Conservation (phyloP, 306 rosid genomes). For the Abrus pulchellus region DNA sequence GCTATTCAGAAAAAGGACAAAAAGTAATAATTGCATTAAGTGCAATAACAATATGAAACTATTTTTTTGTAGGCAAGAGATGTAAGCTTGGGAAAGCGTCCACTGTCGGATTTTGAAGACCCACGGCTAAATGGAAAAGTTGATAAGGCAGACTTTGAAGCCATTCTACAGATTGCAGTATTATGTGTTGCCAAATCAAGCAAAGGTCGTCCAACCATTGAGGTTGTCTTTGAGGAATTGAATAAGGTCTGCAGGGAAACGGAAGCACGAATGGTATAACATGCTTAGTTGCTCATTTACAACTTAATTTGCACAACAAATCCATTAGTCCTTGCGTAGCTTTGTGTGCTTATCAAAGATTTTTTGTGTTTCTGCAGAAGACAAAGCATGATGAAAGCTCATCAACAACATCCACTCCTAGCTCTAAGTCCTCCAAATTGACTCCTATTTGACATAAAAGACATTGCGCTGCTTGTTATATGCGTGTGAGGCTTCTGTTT, state of each 20-base stretch:
- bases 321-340: background rate
- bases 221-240: constrained; percentile 68
- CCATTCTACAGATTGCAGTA: constrained; percentile 76
- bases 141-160: constrained; percentile 63
- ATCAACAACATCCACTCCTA: constrained; percentile 52
- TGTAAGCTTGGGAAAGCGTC: constrained; percentile 72
- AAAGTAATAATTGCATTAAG: too few relatives aligned
- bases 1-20: too few relatives aligned
- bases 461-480: too few relatives aligned
- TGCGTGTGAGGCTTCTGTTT: too few relatives aligned
- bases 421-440: constrained; percentile 51
- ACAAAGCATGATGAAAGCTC: constrained; percentile 47
- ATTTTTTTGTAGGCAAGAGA: constrained; percentile 73
- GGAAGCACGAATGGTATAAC: constrained; percentile 1
- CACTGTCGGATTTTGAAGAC: constrained; percentile 75
- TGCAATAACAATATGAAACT: background rate
- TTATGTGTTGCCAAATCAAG: constrained; percentile 87
- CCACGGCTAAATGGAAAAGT: constrained; percentile 68
- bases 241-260: constrained; percentile 67
- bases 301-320: background rate
- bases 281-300: background rate
- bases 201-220: constrained; percentile 77
- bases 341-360: background rate
- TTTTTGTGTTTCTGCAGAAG: constrained; percentile 50
- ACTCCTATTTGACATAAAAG: constrained; percentile 44